phyloP scores from a whole-genome alignment of 2,329 filamentous ascomycete species.

The Hypoxylon sp. region DNA sequence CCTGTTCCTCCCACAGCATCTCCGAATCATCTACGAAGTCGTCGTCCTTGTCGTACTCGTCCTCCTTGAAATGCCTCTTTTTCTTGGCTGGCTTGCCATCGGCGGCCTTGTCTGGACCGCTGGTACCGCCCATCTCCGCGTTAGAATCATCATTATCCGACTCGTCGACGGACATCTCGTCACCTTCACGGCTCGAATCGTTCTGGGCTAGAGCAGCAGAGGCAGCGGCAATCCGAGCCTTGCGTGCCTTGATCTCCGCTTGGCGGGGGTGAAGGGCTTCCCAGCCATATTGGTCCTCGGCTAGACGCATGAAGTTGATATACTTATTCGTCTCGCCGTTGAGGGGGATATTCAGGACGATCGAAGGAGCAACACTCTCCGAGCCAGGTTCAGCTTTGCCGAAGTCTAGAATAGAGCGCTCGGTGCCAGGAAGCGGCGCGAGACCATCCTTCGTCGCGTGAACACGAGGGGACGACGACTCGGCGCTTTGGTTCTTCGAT shows the following conservation, averaged over 20 bases:
- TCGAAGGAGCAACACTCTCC: conserved; percentile 75
- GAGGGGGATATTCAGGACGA: conserved; percentile 85
- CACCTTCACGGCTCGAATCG: conserved; percentile 74
- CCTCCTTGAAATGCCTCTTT: conserved; percentile 82
- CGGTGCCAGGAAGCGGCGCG: conserved; percentile 53
- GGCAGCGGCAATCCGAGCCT: conserved; percentile 88
- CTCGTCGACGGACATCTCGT: conserved; percentile 86
- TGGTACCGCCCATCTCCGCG: conserved; percentile 82
- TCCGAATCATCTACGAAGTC: conserved; percentile 95
- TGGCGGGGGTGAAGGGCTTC: conserved; percentile 91
- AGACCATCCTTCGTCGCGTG: conserved; percentile 61
- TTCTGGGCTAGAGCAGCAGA: conserved; percentile 85
- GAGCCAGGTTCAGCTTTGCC: conserved; percentile 69
- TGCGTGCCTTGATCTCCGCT: conserved; percentile 87
- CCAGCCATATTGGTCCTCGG: conserved; percentile 94
- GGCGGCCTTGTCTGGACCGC: conserved; percentile 69
- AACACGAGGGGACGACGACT: conserved; percentile 63
- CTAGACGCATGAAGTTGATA: conserved; percentile 93
- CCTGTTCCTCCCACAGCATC: conserved; percentile 93
- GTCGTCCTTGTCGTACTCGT: conserved; percentile 86
- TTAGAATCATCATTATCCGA: conserved; percentile 84
- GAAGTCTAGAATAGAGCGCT: conserved; percentile 71
- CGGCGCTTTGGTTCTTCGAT: conserved; percentile 54
- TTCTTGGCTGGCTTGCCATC: conserved; percentile 76
- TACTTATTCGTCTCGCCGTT: conserved; percentile 88